Conservation (phyloP, 2,329 filamentous ascomycete species). For the Stemphylium vesicarium region DNA sequence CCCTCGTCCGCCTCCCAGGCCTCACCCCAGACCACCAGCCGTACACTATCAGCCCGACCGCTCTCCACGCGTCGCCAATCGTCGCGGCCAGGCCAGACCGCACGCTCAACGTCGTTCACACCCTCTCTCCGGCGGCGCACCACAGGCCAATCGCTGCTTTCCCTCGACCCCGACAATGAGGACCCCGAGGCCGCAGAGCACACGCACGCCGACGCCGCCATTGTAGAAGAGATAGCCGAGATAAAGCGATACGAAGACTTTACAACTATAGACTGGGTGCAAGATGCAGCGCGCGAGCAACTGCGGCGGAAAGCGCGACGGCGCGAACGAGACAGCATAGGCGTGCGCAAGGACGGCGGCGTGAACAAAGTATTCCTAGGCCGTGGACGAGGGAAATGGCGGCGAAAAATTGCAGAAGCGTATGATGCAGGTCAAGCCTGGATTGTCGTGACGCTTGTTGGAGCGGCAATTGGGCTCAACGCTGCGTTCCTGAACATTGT, state of each 20-base stretch:
- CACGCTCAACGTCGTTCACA: constrained; percentile 57
- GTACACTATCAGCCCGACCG: constrained; percentile 50
- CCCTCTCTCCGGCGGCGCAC: constrained; percentile 64
- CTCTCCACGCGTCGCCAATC: constrained; percentile 51
- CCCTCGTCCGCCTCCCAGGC: constrained; percentile 1
- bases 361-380: constrained; percentile 64
- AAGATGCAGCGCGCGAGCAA: constrained; percentile 93
- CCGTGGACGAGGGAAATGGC: constrained; percentile 67
- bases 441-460: constrained; percentile 95
- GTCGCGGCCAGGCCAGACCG: constrained; percentile 22
- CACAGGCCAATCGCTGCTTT: constrained; percentile 68
- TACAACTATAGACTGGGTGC: constrained; percentile 98
- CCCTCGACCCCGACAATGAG: constrained; percentile 65
- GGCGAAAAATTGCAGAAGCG: constrained; percentile 78
- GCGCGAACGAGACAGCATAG: constrained; percentile 56
- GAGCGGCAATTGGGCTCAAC: constrained; percentile 90
- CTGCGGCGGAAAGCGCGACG: constrained; percentile 77
- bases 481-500: constrained; percentile 93
- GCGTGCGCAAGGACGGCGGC: constrained; percentile 59
- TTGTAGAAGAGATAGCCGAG: constrained; percentile 94
- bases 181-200: constrained; percentile 61
- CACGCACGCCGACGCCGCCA: constrained; percentile 68
- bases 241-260: constrained; percentile 99
- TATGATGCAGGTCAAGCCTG: constrained; percentile 97
- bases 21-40: constrained; percentile 9